Evolutionary conservation across 2,329 filamentous ascomycete genomes (phyloP), one percentile per base, ranked within the genome.

Genomic region (Phialocephala sp.): DNA sequence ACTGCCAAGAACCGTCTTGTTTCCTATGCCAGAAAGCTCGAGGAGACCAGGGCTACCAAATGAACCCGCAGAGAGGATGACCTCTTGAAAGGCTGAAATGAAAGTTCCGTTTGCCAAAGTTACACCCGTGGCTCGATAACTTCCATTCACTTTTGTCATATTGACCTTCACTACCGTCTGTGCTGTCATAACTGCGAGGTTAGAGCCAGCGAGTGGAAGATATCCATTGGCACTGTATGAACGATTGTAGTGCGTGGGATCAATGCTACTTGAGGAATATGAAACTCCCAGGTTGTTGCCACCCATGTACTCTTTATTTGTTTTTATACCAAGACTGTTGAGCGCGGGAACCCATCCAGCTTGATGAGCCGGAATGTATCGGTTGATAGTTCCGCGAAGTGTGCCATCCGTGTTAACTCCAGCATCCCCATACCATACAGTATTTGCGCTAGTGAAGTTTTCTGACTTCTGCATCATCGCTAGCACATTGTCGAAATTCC

Each of bases 151-250:
- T 57, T 61, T 54, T n/a, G 62, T 66, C 15, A 67, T 56, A 72
- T 94, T 90, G 76, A 97, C 80, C 77, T 89, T 91, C 75, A 87
- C 90, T 65, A 96, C 93, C 86, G 92, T 94, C 15, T 92, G 90
- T 74, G 94, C 89, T 74, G 92, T 94, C 66, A 96, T 82, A 66
- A 97, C 83, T 47, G 91, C 93, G 76, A 97, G 79, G 80, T 97
- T 97, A 2, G 65, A 45, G 12, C 66, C 66, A 1, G 68, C 69
- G 22, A 66, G 59, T 9, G 71, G 59, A 0, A 81, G 73, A 65
- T 85, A 85, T 1, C 77, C 78, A 72, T 84, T 85, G 52, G 79
- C 81, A 27, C 78, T 77, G 72, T 84, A 86, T 2, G 82, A 85
- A 39, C 85, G 78, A 22, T 76, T 80, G 68, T 82, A 84, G 47